A percentile compares a stretch with the other conserved stretches of the same genome.
phyloP scores from a whole-genome alignment of 371 early-diverging fungal genomes.

The Funneliformis caledonium region DNA sequence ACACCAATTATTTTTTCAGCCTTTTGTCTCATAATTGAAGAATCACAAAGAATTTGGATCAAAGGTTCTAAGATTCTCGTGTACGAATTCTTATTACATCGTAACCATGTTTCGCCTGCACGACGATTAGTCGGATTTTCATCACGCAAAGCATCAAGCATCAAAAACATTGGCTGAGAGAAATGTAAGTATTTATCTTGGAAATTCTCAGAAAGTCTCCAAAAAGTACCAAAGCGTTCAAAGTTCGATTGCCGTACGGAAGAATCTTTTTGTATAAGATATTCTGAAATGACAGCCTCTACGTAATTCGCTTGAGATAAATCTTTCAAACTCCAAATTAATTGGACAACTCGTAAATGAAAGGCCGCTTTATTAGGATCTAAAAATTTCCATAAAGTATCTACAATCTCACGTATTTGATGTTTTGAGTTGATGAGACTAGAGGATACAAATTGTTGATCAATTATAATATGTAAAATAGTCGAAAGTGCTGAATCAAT shows the following conservation, averaged over 20 bases:
- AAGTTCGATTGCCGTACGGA: slow-evolving; percentile 51
- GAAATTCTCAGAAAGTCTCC: slow-evolving; percentile 61
- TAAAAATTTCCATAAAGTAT: slow-evolving; percentile 55
- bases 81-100: slow-evolving; percentile 66
- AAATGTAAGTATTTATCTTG: slow-evolving; percentile 56
- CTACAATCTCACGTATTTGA: slow-evolving; percentile 32
- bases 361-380: slow-evolving; percentile 51
- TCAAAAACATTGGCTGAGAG: slow-evolving; percentile 72
- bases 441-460: slow-evolving; percentile 41
- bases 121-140: slow-evolving; percentile 61
- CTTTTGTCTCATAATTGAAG: slow-evolving; percentile 53
- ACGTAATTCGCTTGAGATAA: slow-evolving; percentile 58
- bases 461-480: slow-evolving; percentile 46
- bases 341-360: slow-evolving; percentile 67
- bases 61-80: slow-evolving; percentile 69
- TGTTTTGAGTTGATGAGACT: slow-evolving; percentile 7
- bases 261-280: slow-evolving; percentile 54
- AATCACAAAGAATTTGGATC: slow-evolving; percentile 58
- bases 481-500: slow-evolving; percentile 56
- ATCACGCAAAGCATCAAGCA: slow-evolving; percentile 69
- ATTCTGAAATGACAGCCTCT: slow-evolving; percentile 64
- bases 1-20: slow-evolving; percentile 50
- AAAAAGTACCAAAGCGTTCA: slow-evolving; percentile 74
- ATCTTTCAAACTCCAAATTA: slow-evolving; percentile 68
- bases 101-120: slow-evolving; percentile 76